Base-by-base conservation (phyloP, 208 protist genomes). In the Wallacemonas sp. region DNA sequence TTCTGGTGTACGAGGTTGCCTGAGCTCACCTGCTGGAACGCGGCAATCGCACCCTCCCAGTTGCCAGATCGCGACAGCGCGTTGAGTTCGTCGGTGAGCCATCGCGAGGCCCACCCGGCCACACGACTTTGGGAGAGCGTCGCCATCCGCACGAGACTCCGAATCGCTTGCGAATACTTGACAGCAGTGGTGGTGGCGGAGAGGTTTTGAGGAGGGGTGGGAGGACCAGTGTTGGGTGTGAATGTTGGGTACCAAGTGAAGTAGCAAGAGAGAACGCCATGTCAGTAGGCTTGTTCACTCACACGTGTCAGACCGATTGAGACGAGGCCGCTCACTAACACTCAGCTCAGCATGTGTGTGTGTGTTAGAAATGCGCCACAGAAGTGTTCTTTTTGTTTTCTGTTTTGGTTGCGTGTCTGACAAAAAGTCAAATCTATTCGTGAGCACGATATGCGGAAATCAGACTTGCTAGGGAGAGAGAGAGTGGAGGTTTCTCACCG, bases 41-140 rank as follows among this genome's bases (percentile, higher is more conserved):
- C 88, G 43, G 78, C 58, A 29, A 93, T 68, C 1, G 90, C 90
- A 32, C 72, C 78, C 24, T 94, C 85, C 90, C 90, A 96, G 67
- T 94, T 85, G 26, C 90, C 90, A 0, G 76, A 46, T 17, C 78
- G 78, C 3, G 85, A 83, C 5, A 92, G 75, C 17, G 72, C 72
- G 23, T 83, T 88, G 21, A 96, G 85, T 65, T 96, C 90, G 29
- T 96, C 87, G 8, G 90, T 96, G 6, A 96, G 76, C 87, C 90
- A 93, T 23, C 88, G 83, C 17, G 87, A 74, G 1, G 90, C 82
- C 72, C 85, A 93, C 11, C 81, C 83, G 2, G 86, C 61, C 19
- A 90, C 76, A 16, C 85, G 81, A 24, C 70, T 72, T 39, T 80
- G 82, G 9, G 83, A 88, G 17, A 92, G 70, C 17, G 78, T 81